phyloP scores from a whole-genome alignment of 352 stramenopile species.

The Pythium chondricola region DNA sequence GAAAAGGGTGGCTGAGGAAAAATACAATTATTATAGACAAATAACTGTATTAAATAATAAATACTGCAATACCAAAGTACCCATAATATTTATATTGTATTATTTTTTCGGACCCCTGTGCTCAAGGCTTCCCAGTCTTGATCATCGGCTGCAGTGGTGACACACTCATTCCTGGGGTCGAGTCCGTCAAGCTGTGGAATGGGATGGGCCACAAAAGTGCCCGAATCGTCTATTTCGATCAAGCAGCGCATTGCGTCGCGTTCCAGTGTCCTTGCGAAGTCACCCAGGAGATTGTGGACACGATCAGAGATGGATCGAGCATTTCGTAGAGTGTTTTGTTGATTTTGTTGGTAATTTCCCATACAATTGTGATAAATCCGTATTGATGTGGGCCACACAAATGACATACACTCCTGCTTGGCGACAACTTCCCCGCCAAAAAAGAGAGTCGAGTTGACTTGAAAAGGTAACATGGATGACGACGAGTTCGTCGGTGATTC shows the following conservation, averaged over 20 bases:
- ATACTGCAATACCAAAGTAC: no score
- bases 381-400: constrained; percentile 8
- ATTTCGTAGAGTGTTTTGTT: constrained; percentile 54
- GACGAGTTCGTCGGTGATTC: constrained; percentile 22
- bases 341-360: not conserved
- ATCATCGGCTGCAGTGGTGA: constrained; percentile 32
- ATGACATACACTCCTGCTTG: constrained; percentile 8
- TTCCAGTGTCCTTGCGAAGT: constrained; percentile 32
- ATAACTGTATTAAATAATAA: no score
- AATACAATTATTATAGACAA: no score
- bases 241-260: constrained; percentile 28
- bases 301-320: constrained; percentile 18
- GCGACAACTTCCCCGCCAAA: constrained; percentile 10
- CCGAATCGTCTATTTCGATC: constrained; percentile 22
- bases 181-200: constrained; percentile 26
- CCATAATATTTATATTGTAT: no score
- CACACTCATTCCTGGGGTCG: constrained; percentile 26
- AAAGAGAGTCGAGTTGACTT: not conserved
- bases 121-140: constrained; percentile 26
- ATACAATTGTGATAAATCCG: not conserved
- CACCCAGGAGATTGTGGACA: constrained; percentile 13
- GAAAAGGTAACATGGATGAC: constrained; percentile 12
- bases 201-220: constrained; percentile 7
- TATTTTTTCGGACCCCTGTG: no score
- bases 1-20: no score